Conservation (phyloP, 371 early-diverging fungal genomes). For the Rhizopus microsporus region DNA sequence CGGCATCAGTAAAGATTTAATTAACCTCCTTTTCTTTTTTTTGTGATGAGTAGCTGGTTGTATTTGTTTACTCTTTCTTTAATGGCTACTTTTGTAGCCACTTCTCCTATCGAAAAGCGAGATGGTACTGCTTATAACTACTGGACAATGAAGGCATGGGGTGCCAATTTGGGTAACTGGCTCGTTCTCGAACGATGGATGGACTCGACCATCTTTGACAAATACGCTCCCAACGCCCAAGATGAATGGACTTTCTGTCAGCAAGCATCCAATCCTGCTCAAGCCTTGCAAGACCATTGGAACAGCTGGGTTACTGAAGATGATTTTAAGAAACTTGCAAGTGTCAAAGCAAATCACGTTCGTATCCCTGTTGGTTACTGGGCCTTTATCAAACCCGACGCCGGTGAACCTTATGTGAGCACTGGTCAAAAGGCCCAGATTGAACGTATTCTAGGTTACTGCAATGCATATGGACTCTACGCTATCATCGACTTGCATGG, state of each 20-base stretch:
- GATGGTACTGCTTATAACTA: slow-evolving; percentile 29
- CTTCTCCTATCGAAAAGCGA: slow-evolving; percentile 18
- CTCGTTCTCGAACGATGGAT: slow-evolving; percentile 63
- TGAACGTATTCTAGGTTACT: slow-evolving; percentile 52
- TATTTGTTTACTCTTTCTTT: neutral
- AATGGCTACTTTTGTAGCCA: neutral
- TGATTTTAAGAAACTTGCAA: slow-evolving; percentile 36
- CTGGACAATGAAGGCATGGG: slow-evolving; percentile 46
- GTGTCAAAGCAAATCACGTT: slow-evolving; percentile 51
- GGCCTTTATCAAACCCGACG: slow-evolving; percentile 42
- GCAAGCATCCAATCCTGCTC: slow-evolving; percentile 29
- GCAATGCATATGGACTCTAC: slow-evolving; percentile 50
- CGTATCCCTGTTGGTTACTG: slow-evolving; percentile 54
- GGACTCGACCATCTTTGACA: slow-evolving; percentile 37
- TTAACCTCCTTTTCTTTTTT: neutral
- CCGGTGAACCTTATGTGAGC: slow-evolving; percentile 50
- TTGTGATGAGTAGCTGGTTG: neutral
- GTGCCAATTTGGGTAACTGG: slow-evolving; percentile 69
- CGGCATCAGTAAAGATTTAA: too few species aligned
- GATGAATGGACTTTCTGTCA: slow-evolving; percentile 55
- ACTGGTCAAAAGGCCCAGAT: slow-evolving; percentile 51
- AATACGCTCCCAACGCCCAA: slow-evolving; percentile 28
- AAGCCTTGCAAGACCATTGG: slow-evolving; percentile 40
- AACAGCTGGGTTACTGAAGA: slow-evolving; percentile 49
- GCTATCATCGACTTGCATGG: slow-evolving; percentile 67